Evolutionary conservation across 2,329 filamentous ascomycete genomes (phyloP).

Genomic region (Torrubiella hemipterigena): DNA sequence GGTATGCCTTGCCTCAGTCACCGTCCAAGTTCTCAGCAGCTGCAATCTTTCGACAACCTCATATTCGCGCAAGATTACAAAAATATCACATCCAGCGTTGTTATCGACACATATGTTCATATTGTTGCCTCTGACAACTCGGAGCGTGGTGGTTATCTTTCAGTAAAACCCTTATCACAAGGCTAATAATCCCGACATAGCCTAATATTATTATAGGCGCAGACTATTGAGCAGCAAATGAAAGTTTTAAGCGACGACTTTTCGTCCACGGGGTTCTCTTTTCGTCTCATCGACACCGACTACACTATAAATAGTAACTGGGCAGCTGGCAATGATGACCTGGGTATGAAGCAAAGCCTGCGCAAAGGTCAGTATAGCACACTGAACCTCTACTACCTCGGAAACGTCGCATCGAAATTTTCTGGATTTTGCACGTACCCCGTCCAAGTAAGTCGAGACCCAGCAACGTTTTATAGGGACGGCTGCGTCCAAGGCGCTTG

Average conservation of each 20-base stretch:
- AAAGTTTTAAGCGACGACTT: slow-evolving; percentile 29
- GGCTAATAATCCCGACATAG: no score
- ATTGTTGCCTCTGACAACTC: no score
- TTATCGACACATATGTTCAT: no score
- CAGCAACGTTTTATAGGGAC: slow-evolving; percentile 15
- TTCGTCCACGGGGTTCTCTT: slow-evolving; percentile 25
- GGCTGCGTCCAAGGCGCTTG: slow-evolving; percentile 21
- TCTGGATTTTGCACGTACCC: background rate
- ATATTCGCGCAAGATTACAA: no score
- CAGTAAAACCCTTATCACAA: no score
- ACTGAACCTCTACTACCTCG: background rate
- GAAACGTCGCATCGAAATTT: no score
- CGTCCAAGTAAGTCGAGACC: background rate
- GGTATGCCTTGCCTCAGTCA: no score
- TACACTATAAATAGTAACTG: slow-evolving; percentile 32
- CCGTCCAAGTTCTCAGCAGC: no score
- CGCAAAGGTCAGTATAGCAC: background rate
- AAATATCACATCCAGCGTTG: no score
- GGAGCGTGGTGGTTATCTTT: no score
- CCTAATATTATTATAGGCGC: no score
- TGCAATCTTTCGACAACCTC: no score
- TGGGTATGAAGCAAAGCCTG: slow-evolving; percentile 1
- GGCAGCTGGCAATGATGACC: slow-evolving; percentile 13
- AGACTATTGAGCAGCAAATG: background rate
- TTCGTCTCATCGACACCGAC: slow-evolving; percentile 26